Conservation (phyloP, 257 asterid species). For the Plantago major region DNA sequence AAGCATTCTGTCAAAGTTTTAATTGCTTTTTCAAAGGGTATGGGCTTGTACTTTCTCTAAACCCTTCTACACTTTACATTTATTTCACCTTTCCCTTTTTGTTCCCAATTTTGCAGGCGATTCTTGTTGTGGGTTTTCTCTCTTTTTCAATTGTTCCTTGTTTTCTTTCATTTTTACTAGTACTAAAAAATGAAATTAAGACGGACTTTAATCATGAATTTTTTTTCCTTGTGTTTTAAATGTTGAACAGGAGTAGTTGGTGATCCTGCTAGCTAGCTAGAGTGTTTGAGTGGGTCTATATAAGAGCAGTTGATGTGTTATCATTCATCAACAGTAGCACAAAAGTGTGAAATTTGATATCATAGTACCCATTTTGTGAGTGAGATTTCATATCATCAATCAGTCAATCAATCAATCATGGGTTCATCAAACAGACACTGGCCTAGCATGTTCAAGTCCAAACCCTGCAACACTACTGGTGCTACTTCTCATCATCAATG, state of each 20-base stretch:
- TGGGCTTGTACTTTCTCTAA: slow-evolving; percentile 31
- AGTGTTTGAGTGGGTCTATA: slow-evolving; percentile 13
- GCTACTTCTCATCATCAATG: slow-evolving; percentile 45
- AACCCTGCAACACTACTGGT: slow-evolving; percentile 35
- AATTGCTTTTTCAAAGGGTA: slow-evolving; percentile 25
- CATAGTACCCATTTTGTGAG: no score
- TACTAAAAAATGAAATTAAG: background rate
- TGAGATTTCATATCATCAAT: no score
- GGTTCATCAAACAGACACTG: slow-evolving; percentile 56
- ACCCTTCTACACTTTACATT: slow-evolving; percentile 36
- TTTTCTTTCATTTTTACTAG: background rate
- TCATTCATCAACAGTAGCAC: background rate
- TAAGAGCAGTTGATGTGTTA: slow-evolving; percentile 19
- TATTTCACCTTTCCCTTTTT: slow-evolving; percentile 46
- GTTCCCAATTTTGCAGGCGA: slow-evolving; percentile 60
- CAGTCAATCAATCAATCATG: slow-evolving; percentile 20
- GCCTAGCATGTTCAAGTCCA: slow-evolving; percentile 66
- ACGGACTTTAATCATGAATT: background rate
- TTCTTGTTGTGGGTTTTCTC: slow-evolving; percentile 64
- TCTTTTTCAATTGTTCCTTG: slow-evolving; percentile 19
- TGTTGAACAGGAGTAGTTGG: slow-evolving; percentile 27
- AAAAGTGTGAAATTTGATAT: background rate
- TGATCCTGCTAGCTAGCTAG: background rate
- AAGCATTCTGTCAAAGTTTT: slow-evolving; percentile 28
- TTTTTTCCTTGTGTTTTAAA: background rate